Base-by-base conservation (phyloP, 176 grass and related monocot species). In the Bonia amplexicaulis region DNA sequence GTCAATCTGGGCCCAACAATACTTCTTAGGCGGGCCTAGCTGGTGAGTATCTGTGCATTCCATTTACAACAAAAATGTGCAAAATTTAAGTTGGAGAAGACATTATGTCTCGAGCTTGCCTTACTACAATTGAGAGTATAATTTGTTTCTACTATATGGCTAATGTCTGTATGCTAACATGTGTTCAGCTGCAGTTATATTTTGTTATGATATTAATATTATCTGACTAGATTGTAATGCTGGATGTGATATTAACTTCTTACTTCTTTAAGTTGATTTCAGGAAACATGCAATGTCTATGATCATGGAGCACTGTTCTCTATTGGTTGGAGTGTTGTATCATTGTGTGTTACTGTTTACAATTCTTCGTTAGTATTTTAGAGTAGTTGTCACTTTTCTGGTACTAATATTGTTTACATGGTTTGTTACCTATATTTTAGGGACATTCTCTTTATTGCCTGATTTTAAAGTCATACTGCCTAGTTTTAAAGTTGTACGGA, bases 1-100 rank as follows among this genome's bases (percentile, higher is more conserved):
- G 97, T 88, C 86, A 82, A 52, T 90, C 95, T 67, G 91, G 87
- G 48, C 89, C 91, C 51, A 86, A 60, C 81, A 80, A 82, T 82
- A 68, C 31, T 65, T 90, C 83, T 70, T 78, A 67, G 80, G 57
- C 74, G 12, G 79, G 26, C 45, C 57, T 95, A 92, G 65, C 69
- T 87, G 86, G 93, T 95, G 77, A 92, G 88, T 79, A 74, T 76
- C 66, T 47, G 5, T 78, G 12, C 17, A 72, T 80, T 92, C 80
- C 35, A 9, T 73, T 59, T 82, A 27, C 57, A 57, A 47, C 7
- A 64, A 57, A 81, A 33, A 63, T 53, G 45, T 19, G 9, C 16
- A 68, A 80, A 67, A 79, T 57, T 39, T 88, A 49, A 73, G 35
- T 46, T 85, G 27, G 27, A 80, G 39, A 76, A 26, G 35, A 48